These are phyloP conservation scores for Diaporthe sp. DNA, from an alignment of 2,329 filamentous ascomycete species.

Conservation along the genomic window DNA sequence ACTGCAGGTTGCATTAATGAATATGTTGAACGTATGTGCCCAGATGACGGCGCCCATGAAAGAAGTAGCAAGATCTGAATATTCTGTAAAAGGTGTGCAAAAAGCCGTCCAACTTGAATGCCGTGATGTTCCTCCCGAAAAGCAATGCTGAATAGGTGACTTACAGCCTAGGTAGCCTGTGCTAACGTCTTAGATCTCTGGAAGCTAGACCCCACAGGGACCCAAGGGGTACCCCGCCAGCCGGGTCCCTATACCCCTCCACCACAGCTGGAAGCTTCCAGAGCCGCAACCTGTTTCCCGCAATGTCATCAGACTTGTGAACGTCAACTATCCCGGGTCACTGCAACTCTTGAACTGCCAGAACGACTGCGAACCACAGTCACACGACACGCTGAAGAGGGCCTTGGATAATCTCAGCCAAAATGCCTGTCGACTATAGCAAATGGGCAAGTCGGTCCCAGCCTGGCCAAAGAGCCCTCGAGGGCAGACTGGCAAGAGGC, in stretches of 20 bases:
- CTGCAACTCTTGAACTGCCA: not conserved
- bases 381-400: not conserved
- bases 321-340: not conserved
- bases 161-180: not conserved
- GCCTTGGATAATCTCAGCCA: conserved; percentile 38
- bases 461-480: not conserved
- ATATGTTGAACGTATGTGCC: too few species aligned
- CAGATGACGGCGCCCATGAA: not conserved
- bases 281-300: conserved; percentile 9
- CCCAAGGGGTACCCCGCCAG: conserved; percentile 18
- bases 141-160: not conserved
- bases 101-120: not conserved
- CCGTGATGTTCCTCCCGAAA: too few species aligned
- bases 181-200: not conserved
- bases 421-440: conserved; percentile 69
- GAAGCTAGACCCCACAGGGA: not conserved
- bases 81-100: not conserved
- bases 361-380: not conserved
- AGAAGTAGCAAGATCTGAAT: not conserved
- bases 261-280: conserved; percentile 22
- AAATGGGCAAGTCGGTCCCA: conserved; percentile 68
- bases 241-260: not conserved
- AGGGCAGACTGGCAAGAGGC: conserved; percentile 38
- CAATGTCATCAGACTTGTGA: not conserved
- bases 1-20: not conserved